Percentiles rank a stretch among this genome's conserved stretches.
Evolutionary conservation across 202 grass and related monocot species (phyloP).

Genomic region (Musa balbisiana): DNA sequence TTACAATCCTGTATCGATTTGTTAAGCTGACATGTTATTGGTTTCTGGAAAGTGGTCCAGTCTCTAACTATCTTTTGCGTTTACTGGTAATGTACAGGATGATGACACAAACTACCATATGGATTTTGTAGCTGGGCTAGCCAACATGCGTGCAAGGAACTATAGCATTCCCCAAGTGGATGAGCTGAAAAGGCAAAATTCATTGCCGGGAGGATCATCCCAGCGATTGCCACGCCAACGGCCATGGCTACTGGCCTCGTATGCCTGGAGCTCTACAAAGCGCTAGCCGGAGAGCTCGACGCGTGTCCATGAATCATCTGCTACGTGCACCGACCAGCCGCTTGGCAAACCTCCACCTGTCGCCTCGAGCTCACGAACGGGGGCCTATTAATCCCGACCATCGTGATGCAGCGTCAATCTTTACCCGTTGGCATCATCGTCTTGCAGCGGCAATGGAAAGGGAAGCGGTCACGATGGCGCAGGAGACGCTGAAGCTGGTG

Average conservation of each 20-base stretch:
- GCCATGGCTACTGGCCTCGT: constrained; percentile 83
- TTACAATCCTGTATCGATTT: background rate
- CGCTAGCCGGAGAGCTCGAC: constrained; percentile 24
- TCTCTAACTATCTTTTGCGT: background rate
- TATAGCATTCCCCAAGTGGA: constrained; percentile 71
- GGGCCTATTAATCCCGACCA: too few species aligned
- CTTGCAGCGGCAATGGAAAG: background rate
- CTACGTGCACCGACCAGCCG: too few species aligned
- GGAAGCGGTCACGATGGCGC: constrained; percentile 3
- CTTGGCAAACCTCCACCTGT: too few species aligned
- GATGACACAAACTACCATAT: constrained; percentile 78
- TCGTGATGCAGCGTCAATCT: background rate
- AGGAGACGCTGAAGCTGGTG: constrained; percentile 31
- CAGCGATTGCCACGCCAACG: constrained; percentile 59
- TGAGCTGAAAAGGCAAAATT: constrained; percentile 78
- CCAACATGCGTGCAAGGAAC: constrained; percentile 84
- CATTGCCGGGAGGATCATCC: constrained; percentile 76
- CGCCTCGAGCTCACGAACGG: too few species aligned
- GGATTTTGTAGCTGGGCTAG: constrained; percentile 68
- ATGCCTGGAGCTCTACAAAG: constrained; percentile 89
- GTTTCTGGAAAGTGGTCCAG: background rate
- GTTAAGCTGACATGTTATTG: background rate
- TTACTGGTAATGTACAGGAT: constrained; percentile 34
- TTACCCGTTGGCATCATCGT: too few species aligned
- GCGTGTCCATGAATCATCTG: too few species aligned